Evolutionary conservation across 2,329 filamentous ascomycete species (phyloP).

Genomic region (Alternaria sp.): DNA sequence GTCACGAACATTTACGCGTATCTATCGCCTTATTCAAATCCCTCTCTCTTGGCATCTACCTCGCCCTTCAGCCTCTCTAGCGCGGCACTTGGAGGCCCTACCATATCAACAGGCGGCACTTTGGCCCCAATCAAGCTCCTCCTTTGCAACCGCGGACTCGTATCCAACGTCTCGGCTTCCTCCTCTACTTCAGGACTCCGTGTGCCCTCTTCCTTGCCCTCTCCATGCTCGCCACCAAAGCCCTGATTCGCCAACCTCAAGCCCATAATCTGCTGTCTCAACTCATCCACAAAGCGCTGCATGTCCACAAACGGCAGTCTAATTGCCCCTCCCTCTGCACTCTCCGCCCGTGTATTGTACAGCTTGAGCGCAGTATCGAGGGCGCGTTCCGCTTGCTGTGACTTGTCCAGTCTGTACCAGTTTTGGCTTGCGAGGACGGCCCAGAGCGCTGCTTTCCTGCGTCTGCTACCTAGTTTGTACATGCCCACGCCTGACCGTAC

Average conservation of each 20-base stretch:
- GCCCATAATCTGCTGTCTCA: conserved; percentile 69
- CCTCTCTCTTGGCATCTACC: conserved; percentile 38
- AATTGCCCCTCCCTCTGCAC: conserved; percentile 15
- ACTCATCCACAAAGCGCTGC: conserved; percentile 69
- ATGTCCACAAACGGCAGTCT: conserved; percentile 61
- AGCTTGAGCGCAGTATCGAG: conserved; percentile 72
- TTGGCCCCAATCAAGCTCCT: conserved; percentile 54
- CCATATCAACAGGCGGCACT: conserved; percentile 38
- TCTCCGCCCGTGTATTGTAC: conserved; percentile 56
- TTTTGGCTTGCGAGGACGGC: conserved; percentile 81
- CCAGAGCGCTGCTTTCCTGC: conserved; percentile 90
- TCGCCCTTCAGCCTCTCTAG: conserved; percentile 37
- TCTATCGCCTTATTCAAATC: conserved; percentile 41
- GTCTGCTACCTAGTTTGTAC: conserved; percentile 73
- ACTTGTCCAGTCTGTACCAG: conserved; percentile 81
- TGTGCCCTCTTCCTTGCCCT: conserved; percentile 19
- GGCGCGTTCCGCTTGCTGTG: conserved; percentile 78
- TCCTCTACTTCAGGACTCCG: conserved; percentile 46
- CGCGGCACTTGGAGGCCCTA: conserved; percentile 43
- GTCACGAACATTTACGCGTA: conserved; percentile 15
- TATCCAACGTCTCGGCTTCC: conserved; percentile 49
- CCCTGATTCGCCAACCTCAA: conserved; percentile 51
- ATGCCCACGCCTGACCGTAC: conserved; percentile 73
- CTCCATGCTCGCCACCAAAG: conserved; percentile 52
- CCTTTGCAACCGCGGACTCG: conserved; percentile 50